These are phyloP conservation scores for Clonostachys sp. DNA, from an alignment of 2,329 filamentous ascomycete genomes.

Conservation along the genomic window DNA sequence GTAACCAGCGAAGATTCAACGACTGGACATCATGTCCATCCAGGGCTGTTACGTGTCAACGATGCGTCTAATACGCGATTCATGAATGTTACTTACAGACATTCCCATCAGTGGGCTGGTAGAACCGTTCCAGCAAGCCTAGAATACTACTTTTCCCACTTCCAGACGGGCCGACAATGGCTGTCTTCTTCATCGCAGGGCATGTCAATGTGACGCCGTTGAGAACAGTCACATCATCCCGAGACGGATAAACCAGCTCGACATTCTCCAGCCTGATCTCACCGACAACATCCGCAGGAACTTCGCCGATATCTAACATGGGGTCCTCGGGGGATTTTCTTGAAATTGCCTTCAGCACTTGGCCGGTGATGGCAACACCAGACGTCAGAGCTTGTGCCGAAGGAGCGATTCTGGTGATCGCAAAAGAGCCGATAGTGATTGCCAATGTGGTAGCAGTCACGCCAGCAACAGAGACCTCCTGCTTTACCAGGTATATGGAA, in stretches of 20 bases:
- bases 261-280: slow-evolving; percentile 76
- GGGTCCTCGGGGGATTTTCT: slow-evolving; percentile 81
- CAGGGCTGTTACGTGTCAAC: slow-evolving; percentile 28
- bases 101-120: slow-evolving; percentile 76
- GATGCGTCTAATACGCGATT: no score
- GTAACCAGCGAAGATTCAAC: slow-evolving; percentile 84
- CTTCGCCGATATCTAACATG: slow-evolving; percentile 71
- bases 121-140: slow-evolving; percentile 89
- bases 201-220: slow-evolving; percentile 74
- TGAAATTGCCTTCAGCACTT: slow-evolving; percentile 87
- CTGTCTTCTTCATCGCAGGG: slow-evolving; percentile 87
- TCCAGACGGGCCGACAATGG: slow-evolving; percentile 88
- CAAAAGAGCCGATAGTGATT: slow-evolving; percentile 90
- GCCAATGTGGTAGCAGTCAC: slow-evolving; percentile 85
- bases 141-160: slow-evolving; percentile 95
- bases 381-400: slow-evolving; percentile 59
- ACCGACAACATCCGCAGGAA: slow-evolving; percentile 59
- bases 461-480: slow-evolving; percentile 59
- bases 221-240: slow-evolving; percentile 87
- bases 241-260: slow-evolving; percentile 91
- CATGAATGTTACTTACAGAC: slow-evolving; percentile 39
- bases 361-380: slow-evolving; percentile 83
- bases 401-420: slow-evolving; percentile 79
- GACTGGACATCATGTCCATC: slow-evolving; percentile 79
- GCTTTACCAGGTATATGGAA: slow-evolving; percentile 59